Conservation (phyloP, 164 flowering plant species). For the Piper betle region DNA sequence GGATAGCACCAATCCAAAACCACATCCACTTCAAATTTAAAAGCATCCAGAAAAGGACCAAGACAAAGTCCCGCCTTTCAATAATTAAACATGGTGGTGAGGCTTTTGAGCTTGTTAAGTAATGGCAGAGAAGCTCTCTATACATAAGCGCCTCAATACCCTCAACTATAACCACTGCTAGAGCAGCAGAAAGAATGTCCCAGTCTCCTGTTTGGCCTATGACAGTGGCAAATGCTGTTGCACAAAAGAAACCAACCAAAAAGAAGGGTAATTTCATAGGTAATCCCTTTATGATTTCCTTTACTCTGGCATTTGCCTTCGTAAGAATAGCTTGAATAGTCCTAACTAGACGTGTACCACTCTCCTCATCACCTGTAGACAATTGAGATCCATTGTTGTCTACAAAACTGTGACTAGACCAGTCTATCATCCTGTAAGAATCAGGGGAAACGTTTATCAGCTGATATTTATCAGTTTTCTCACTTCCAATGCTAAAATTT, state of each 20-base stretch:
- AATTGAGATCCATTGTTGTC: conserved; percentile 35
- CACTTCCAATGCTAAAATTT: background rate
- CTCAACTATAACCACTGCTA: conserved; percentile 87
- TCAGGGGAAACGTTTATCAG: conserved; percentile 3
- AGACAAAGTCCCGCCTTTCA: conserved; percentile 87
- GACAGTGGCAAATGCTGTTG: conserved; percentile 90
- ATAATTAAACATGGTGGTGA: conserved; percentile 63
- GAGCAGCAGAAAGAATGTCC: conserved; percentile 88
- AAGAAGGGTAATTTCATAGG: conserved; percentile 70
- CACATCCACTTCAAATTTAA: conserved; percentile 51
- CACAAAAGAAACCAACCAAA: conserved; percentile 86
- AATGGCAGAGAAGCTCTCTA: conserved; percentile 44
- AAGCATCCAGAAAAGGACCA: conserved; percentile 91
- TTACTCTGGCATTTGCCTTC: conserved; percentile 39
- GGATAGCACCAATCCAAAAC: conserved; percentile 18
- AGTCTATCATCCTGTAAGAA: conserved; percentile 34
- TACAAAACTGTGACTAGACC: conserved; percentile 45
- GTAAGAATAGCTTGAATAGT: conserved; percentile 36
- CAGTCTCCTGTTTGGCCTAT: conserved; percentile 98
- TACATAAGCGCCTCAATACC: conserved; percentile 94
- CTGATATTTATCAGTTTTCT: background rate
- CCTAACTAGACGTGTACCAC: conserved; percentile 47
- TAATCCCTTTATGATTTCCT: conserved; percentile 45
- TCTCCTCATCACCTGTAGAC: conserved; percentile 23
- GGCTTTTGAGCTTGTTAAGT: conserved; percentile 26